Evolutionary conservation across 495 filamentous ascomycete species (phyloP), one percentile per base, ranked within the genome.

Genomic region (Hypoxylon rickii): DNA sequence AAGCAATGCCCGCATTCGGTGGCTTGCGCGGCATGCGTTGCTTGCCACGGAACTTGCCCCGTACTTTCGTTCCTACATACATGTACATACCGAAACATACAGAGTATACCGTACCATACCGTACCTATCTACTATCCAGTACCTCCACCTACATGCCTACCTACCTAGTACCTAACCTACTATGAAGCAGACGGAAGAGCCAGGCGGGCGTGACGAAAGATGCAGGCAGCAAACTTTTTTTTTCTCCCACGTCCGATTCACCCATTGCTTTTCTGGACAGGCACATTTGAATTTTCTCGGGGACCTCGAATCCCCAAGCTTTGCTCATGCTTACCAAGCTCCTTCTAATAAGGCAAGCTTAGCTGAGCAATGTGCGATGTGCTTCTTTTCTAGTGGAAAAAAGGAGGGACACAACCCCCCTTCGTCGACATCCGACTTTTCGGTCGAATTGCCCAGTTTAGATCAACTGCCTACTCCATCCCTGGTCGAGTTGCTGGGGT

Each of bases 201-300:
- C 29, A 44, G 38, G 48, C 38, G 31, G 53, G 18, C 53, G 59
- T 57, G 53, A 57, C 16, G 53, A 57, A n/a, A 29, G 44, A 57
- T 57, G 59, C 52, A 57, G 24, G 31, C 44, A 57, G 59, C 59
- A 63, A 63, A 63, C 52, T 57, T 57, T 57, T 26, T 10, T 10
- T 10, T 4, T 10, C 24, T 29, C 24, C 31, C 58, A 16, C 18
- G 7, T 52, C 46, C 53, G 59, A 57, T 57, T 43, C 13, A 45
- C 42, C 37, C 44, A 48, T 17, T 41, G 22, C 18, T 49, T 34
- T n/a, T 33, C 10, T 29, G 24, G 21, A 56, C 41, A 34, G 36
- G 13, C 37, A 17, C 47, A 55, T 45, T 42, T 44, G 51, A 18
- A 43, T 43, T 40, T 38, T 17, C 10, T 34, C 21, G 31, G 52